Conservation (phyloP, 2,329 filamentous ascomycete genomes). For the Colletotrichum spinosum region DNA sequence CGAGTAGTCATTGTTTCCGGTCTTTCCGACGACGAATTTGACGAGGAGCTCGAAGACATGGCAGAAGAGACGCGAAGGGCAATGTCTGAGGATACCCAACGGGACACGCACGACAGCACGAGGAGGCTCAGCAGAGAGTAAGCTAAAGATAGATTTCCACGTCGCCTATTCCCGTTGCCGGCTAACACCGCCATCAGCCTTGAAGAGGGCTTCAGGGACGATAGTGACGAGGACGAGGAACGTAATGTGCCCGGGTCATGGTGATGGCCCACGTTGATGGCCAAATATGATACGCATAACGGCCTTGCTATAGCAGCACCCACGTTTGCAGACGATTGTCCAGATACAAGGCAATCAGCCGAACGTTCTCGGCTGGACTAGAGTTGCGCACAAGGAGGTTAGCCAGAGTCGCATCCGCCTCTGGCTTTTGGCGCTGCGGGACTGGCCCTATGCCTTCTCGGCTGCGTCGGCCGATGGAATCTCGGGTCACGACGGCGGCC, state of each 20-base stretch:
- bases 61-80: constrained; percentile 59
- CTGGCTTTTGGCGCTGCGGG: too few relatives aligned
- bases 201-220: constrained; percentile 66
- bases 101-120: constrained; percentile 58
- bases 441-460: background rate
- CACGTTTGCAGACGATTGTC: constrained; percentile 1
- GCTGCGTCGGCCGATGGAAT: constrained; percentile 19
- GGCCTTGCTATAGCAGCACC: constrained; percentile 12
- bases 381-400: background rate
- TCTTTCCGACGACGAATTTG: constrained; percentile 64
- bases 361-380: constrained; percentile 11
- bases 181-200: constrained; percentile 53
- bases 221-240: constrained; percentile 48
- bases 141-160: constrained; percentile 42
- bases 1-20: constrained; percentile 55
- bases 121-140: constrained; percentile 80
- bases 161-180: background rate
- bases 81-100: constrained; percentile 50
- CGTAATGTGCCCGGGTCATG: constrained; percentile 23
- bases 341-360: constrained; percentile 19
- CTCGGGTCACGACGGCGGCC: constrained; percentile 1
- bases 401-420: background rate
- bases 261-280: constrained; percentile 25
- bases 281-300: constrained; percentile 24
- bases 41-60: constrained; percentile 75